Evolutionary conservation across 1,139 yeast genomes (phyloP).

Genomic region (Pneumocystis murina): DNA sequence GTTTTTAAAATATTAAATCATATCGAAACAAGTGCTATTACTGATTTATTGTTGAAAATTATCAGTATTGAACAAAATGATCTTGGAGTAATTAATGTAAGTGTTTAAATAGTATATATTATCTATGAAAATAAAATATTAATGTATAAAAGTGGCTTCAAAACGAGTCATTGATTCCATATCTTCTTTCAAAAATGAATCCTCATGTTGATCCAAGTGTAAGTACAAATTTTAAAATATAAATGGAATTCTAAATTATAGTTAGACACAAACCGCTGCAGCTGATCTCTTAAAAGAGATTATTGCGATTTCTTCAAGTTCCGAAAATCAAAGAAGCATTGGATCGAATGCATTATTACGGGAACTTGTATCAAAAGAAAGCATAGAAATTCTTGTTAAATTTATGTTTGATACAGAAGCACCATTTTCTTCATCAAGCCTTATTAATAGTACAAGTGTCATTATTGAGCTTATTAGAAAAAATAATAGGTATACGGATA

Average conservation of each 20-base stretch:
- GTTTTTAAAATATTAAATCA: slow-evolving; percentile 62
- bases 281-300: slow-evolving; percentile 91
- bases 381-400: slow-evolving; percentile 50
- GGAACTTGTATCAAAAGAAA: slow-evolving; percentile 64
- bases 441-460: slow-evolving; percentile 91
- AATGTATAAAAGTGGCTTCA: slow-evolving; percentile 10
- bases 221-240: slow-evolving; percentile 25
- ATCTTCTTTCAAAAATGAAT: slow-evolving; percentile 7
- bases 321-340: slow-evolving; percentile 65
- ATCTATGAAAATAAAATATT: neutral
- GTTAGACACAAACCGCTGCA: slow-evolving; percentile 70
- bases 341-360: slow-evolving; percentile 94
- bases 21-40: slow-evolving; percentile 69
- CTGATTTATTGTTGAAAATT: slow-evolving; percentile 66
- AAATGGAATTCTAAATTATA: slow-evolving; percentile 32
- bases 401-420: slow-evolving; percentile 47
- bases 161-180: slow-evolving; percentile 7
- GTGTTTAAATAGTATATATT: neutral
- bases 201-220: slow-evolving; percentile 11
- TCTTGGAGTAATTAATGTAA: slow-evolving; percentile 39
- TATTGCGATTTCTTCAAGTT: slow-evolving; percentile 87
- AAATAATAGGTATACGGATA: slow-evolving; percentile 58
- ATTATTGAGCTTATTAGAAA: slow-evolving; percentile 89
- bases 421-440: slow-evolving; percentile 15
- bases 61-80: slow-evolving; percentile 59